Evolutionary conservation across 169 alveolate species (phyloP), one percentile per base, ranked within the genome.

Genomic region (Plasmodium falciparum): DNA sequence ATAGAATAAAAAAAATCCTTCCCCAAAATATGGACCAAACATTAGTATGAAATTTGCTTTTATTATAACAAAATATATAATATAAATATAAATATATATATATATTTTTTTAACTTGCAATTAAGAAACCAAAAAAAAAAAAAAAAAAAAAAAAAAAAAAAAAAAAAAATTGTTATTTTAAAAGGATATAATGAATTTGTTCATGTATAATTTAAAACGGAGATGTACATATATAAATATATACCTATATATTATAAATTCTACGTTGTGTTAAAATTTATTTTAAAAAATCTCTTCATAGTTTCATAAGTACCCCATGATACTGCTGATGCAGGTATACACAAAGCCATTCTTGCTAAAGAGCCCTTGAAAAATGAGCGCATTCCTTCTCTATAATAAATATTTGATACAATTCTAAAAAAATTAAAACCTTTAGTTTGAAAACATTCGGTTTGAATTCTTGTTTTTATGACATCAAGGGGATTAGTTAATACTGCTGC

Each of bases 401-500:
- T 88, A 26, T 80, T 88, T 54, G 88, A 88, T 12, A 94, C 83
- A 0, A 97, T 88, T 54, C 88, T 70, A 83, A 76, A 59, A 88
- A 95, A 88, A 39, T 63, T 65, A 13, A 76, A 74, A 67, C 93
- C 90, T 88, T 88, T 92, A 4, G 94, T 93, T 62, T 66, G 89
- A 29, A 88, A 91, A 58, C 95, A 96, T 92, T 98, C 97, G 8
- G 99, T 98, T 89, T 98, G 98, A 74, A 98, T 95, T 65, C 98
- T 90, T 13, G 99, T 98, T 91, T 98, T 98, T 58, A 98, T 93
- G 20, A 98, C 99, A 90, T 98, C 99, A 15, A 98, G 92, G 3
- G 99, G 99, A 63, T 95, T 98, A 1, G 99, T 97, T 24, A 97
- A 83, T 17, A 96, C 93, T 12, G 98, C 99, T 47, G 99, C 99